A percentile compares a stretch with the other conserved stretches of the same genome.
phyloP scores from a whole-genome alignment of 2,329 filamentous ascomycete genomes.

The Clonostachys byssicola region DNA sequence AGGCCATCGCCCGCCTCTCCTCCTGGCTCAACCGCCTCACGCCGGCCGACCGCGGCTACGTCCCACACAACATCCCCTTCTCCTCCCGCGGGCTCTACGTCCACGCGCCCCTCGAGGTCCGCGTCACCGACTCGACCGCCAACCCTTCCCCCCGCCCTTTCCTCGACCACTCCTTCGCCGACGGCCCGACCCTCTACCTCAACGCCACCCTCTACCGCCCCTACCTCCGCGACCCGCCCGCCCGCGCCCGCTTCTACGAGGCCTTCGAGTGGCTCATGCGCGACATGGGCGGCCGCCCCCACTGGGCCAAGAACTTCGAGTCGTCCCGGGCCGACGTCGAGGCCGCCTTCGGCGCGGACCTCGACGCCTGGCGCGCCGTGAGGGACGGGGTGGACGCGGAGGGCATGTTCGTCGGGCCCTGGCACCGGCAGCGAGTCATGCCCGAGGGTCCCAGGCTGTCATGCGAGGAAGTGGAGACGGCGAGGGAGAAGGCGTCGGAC shows the following conservation, averaged over 20 bases:
- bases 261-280: constrained; percentile 90
- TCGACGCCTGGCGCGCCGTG: constrained; percentile 64
- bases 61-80: constrained; percentile 70
- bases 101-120: constrained; percentile 90
- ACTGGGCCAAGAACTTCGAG: constrained; percentile 92
- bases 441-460: constrained; percentile 22
- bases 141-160: constrained; percentile 28
- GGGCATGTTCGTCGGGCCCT: constrained; percentile 86
- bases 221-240: constrained; percentile 74
- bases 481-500: constrained; percentile 12
- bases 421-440: constrained; percentile 72
- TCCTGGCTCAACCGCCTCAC: constrained; percentile 72
- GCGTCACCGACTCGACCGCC: constrained; percentile 66
- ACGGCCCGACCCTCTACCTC: constrained; percentile 77
- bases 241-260: constrained; percentile 74
- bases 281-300: constrained; percentile 74
- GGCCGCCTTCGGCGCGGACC: constrained; percentile 63
- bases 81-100: constrained; percentile 71
- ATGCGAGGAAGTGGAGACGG: constrained; percentile 29
- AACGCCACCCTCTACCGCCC: constrained; percentile 88
- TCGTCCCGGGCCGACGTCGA: constrained; percentile 57
- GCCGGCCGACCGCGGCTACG: constrained; percentile 61
- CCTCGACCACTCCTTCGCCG: constrained; percentile 65
- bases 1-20: constrained; percentile 76
- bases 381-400: constrained; percentile 70